Evolutionary conservation across 371 early-diverging fungal genomes (phyloP), one percentile per base, ranked within the genome.

Genomic region (Apophysomyces elegans): DNA sequence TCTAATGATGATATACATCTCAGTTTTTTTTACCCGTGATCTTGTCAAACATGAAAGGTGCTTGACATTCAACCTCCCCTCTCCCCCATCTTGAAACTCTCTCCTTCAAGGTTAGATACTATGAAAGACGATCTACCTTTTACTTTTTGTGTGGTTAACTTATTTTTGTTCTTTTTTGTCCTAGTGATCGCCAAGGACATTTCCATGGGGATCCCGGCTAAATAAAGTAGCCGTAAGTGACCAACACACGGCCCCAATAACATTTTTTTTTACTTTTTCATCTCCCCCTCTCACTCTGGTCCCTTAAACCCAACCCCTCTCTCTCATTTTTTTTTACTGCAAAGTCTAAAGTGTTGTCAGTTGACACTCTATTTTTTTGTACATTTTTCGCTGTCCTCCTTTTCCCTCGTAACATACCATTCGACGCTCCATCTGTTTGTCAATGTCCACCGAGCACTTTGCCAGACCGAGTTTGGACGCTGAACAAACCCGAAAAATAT

Each of bases 391-490:
- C 21, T 50, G n/a, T 50, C 21, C 21, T 11, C 21, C 54, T 6
- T 50, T 50, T 50, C 21, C 21, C 21, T 50, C 54, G 18, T 59
- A 59, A 59, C 60, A 59, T 43, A 41, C 45, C 39, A 59, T 26
- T 26, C 9, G 41, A 43, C 18, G 11, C 8, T 16, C 12, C 39
- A 41, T 26, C 41, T 39, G 21, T 56, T 14, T 1, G n/a, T 46
- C 32, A 8, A 64, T 64, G 64, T 64, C 64, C 5, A 64, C 64
- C 32, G 64, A 64, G 21, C 56, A 64, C 56, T 64, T 56, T n/a
- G 44, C 58, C 43, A 58, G 58, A 57, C 58, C 39, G 39, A 41
- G 38, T 9, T 50, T 62, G 36, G 62, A 62, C 44, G 56, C 64
- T 36, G 58, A 64, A 37, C 58, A 41, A 35, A 35, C 58, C 32